Evolutionary conservation across 208 protist species (phyloP).

Genomic region (Acanthamoeba healyi): DNA sequence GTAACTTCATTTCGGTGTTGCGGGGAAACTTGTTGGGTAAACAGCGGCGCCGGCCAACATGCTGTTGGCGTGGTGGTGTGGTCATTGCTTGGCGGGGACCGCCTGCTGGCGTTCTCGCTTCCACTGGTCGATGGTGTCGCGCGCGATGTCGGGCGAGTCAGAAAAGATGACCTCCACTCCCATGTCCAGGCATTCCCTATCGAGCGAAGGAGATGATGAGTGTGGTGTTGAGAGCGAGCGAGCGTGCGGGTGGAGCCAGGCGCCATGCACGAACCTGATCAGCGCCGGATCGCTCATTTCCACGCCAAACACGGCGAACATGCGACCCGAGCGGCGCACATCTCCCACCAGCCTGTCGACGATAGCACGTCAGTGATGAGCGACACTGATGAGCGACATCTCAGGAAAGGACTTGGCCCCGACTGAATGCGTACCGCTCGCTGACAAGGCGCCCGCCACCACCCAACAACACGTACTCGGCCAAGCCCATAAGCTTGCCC

Average conservation of each 20-base stretch:
- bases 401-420: background rate
- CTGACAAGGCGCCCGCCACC: background rate
- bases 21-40: too few species aligned
- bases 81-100: background rate
- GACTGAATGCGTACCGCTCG: background rate
- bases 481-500: background rate
- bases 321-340: slow-evolving; percentile 4
- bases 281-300: slow-evolving; percentile 29
- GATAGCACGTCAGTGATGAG: background rate
- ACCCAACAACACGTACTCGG: background rate
- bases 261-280: slow-evolving; percentile 25
- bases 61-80: too few species aligned
- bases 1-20: too few species aligned
- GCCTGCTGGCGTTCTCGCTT: background rate
- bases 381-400: background rate
- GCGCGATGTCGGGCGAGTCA: background rate
- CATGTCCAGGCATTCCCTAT: slow-evolving; percentile 55
- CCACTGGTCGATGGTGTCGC: background rate
- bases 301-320: slow-evolving; percentile 45
- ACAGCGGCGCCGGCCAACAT: too few species aligned
- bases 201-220: background rate
- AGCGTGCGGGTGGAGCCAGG: background rate
- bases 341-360: slow-evolving; percentile 1
- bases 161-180: slow-evolving; percentile 67
- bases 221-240: background rate